Percentiles rank a stretch among this genome's conserved stretches.
These are phyloP conservation scores for Melampsora larici-populina DNA, from an alignment of 1,284 basidiomycete genomes.

Conservation along the genomic window DNA sequence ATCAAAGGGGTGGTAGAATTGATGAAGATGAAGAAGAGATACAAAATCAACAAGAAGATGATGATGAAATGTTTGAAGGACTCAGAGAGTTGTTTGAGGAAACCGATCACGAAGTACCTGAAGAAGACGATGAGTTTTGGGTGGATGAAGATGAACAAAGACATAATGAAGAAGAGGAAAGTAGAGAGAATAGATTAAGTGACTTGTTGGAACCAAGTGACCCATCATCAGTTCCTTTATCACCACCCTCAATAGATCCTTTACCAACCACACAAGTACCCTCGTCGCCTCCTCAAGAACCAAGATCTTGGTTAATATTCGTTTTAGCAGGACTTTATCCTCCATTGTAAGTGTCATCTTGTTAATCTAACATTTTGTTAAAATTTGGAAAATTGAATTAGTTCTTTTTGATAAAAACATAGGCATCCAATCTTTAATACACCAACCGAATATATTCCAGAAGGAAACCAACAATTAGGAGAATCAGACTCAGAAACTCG, in stretches of 20 bases:
- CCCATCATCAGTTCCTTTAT: neutral
- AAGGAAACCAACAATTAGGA: neutral
- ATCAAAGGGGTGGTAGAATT: conserved; percentile 6
- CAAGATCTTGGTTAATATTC: conserved; percentile 16
- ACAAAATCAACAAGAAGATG: neutral
- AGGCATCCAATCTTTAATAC: conserved; percentile 27
- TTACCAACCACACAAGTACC: neutral
- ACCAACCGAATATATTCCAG: conserved; percentile 14
- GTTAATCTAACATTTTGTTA: too few species aligned
- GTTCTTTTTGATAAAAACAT: neutral
- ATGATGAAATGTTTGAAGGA: neutral
- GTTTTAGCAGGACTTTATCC: conserved; percentile 19
- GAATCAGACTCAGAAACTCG: neutral
- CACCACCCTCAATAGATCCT: neutral
- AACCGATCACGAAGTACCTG: too few species aligned
- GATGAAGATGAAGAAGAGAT: too few species aligned
- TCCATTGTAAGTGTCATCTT: conserved; percentile 18
- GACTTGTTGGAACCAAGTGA: neutral
- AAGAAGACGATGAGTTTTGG: neutral
- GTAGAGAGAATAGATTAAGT: neutral
- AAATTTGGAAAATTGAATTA: too few species aligned
- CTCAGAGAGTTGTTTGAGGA: neutral
- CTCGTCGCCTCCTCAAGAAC: neutral
- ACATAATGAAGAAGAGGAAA: neutral
- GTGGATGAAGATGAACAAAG: neutral